A percentile compares a stretch with the other conserved stretches of the same genome.
phyloP scores from a whole-genome alignment of 208 protist species.

The Trypanosoma conorhini region DNA sequence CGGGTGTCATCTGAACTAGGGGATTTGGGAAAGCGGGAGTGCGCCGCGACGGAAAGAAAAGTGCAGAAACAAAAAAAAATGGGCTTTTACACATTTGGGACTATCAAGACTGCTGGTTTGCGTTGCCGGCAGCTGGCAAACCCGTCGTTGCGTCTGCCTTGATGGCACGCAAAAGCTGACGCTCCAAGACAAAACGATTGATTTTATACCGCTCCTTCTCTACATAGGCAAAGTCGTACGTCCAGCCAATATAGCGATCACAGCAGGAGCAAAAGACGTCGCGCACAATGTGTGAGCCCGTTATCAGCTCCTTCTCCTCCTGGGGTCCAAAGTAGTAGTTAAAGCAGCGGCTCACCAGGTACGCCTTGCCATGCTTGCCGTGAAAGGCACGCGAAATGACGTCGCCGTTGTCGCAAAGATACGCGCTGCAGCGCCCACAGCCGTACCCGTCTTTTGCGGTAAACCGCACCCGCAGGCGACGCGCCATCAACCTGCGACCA shows the following conservation, averaged over 20 bases:
- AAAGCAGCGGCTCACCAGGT: slow-evolving; percentile 69
- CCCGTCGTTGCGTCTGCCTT: slow-evolving; percentile 1
- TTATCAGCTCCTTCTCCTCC: slow-evolving; percentile 82
- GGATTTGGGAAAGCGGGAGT: no score
- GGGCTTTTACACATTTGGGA: neutral
- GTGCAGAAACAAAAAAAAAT: neutral
- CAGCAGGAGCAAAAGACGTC: slow-evolving; percentile 78
- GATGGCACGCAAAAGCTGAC: slow-evolving; percentile 48
- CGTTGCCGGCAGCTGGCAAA: neutral
- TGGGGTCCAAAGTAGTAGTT: slow-evolving; percentile 76
- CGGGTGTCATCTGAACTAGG: no score
- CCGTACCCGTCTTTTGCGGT: slow-evolving; percentile 47
- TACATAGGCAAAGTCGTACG: slow-evolving; percentile 77
- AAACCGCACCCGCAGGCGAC: slow-evolving; percentile 34
- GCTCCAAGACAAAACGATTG: slow-evolving; percentile 78
- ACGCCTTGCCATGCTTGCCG: slow-evolving; percentile 68
- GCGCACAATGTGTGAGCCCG: slow-evolving; percentile 71
- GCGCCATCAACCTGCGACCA: slow-evolving; percentile 20
- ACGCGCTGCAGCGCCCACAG: slow-evolving; percentile 71
- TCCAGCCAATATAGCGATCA: slow-evolving; percentile 79
- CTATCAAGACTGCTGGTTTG: neutral
- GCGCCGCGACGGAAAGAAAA: neutral
- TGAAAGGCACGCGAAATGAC: slow-evolving; percentile 73
- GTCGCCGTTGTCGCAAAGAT: slow-evolving; percentile 64
- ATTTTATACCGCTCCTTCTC: slow-evolving; percentile 83